Base-by-base conservation (phyloP, 1,139 yeast species). In the Hemisphaericaspora subhashii region DNA sequence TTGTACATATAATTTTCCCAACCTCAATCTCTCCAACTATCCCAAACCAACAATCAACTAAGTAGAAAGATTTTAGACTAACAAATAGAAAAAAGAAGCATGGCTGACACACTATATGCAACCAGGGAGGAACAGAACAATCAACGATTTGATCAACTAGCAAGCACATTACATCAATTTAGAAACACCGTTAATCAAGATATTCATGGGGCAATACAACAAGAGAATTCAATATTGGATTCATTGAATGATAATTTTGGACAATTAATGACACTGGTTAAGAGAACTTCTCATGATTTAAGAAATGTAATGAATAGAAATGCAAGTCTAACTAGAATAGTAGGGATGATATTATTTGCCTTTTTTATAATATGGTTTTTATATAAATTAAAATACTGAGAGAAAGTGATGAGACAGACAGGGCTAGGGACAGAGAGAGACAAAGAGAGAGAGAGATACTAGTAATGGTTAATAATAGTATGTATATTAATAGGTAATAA, bases 281-380 rank as follows among this genome's bases (percentile, higher is more conserved):
- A 77, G 47, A 66, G 81, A 43, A 79, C 95, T 0, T 81, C 95
- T 22, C 67, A 77, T 2, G 80, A 85, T 37, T 72, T 90, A 32
- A 66, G 85, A 22, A 74, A 54, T 3, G 76, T 71, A 1, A 68
- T 72, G 74, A 64, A 59, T 38, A 51, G 77, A 45, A 72, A 72
- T 43, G 64, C 74, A 10, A 68, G 74, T 47, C 57, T 72, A 31
- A 64, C 75, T 0, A 56, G 68, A 43, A 57, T 66, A 2, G 74
- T 72, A 8, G 68, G 68, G 12, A 33, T 64, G 30, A 84, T 87
- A 5, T 64, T 88, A 44, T 52, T 77, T 32, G 69, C 69, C 3
- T 81, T 88, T 52, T 74, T 87, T 51, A 67, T 87, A 5, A 51
- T 86, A 27, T 88, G 88, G 77, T 76, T 82, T 52, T 60, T 87